phyloP scores from a whole-genome alignment of 768 basidiomycete species.

The Serendipita indica region DNA sequence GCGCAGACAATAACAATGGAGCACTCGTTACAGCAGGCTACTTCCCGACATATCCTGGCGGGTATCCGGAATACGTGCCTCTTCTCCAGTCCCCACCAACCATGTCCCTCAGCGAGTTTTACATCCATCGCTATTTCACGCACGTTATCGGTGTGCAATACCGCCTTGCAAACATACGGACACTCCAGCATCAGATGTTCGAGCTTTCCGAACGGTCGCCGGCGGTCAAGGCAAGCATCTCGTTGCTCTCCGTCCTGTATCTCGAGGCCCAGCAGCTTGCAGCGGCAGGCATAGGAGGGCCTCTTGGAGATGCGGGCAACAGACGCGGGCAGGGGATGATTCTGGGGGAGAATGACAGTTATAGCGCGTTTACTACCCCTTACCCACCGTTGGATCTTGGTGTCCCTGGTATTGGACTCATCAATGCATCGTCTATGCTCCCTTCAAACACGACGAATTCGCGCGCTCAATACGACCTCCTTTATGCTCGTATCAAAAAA shows the following conservation, averaged over 20 bases:
- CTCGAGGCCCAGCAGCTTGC: slow-evolving; percentile 1
- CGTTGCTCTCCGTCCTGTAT: neutral
- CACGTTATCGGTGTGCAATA: slow-evolving; percentile 4
- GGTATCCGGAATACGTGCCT: neutral
- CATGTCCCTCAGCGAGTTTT: neutral
- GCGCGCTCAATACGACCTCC: neutral
- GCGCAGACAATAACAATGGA: neutral
- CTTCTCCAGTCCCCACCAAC: neutral
- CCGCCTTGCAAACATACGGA: neutral
- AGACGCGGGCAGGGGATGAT: neutral
- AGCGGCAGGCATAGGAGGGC: neutral
- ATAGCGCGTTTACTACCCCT: neutral
- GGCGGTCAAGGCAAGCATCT: slow-evolving; percentile 2
- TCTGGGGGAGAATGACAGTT: neutral
- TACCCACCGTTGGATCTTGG: neutral
- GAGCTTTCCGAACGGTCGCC: slow-evolving; percentile 1
- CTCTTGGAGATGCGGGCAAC: neutral
- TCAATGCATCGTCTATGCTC: neutral
- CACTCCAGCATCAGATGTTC: neutral
- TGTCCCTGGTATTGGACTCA: neutral
- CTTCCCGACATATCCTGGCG: neutral
- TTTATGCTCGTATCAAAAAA: slow-evolving; percentile 3
- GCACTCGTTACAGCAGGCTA: neutral
- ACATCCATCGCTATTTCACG: neutral
- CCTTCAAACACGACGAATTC: neutral